These are phyloP conservation scores for Penicillium arizonense DNA, from an alignment of 495 filamentous ascomycete genomes.

Conservation along the genomic window DNA sequence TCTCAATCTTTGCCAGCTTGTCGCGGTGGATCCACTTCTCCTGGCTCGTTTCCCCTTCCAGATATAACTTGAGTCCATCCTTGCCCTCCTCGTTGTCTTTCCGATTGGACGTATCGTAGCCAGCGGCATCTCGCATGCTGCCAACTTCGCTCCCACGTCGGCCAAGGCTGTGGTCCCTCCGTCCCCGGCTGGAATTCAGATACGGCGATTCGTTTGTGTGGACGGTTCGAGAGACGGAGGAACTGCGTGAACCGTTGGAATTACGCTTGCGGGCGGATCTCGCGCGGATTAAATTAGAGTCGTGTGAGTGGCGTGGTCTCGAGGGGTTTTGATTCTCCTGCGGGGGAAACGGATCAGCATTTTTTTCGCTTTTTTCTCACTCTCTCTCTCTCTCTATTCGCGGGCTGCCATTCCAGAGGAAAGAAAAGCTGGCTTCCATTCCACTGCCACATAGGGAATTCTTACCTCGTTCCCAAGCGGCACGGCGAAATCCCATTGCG, in stretches of 20 bases:
- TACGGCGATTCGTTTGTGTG: constrained; percentile 29
- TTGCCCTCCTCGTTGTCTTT: constrained; percentile 19
- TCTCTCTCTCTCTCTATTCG: not conserved
- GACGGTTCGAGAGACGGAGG: constrained; percentile 35
- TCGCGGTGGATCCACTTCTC: constrained; percentile 93
- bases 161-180: constrained; percentile 48
- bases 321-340: constrained; percentile 31
- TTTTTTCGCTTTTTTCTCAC: constrained; percentile 5
- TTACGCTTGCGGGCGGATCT: constrained; percentile 33
- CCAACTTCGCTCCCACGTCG: constrained; percentile 55
- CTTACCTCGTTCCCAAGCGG: constrained; percentile 43
- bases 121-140: constrained; percentile 56
- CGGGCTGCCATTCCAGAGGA: not conserved
- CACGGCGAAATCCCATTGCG: constrained; percentile 48
- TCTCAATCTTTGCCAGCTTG: constrained; percentile 92
- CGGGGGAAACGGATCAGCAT: constrained; percentile 7
- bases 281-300: constrained; percentile 28
- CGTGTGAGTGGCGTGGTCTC: constrained; percentile 38
- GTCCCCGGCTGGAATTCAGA: constrained; percentile 25
- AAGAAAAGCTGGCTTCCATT: no score
- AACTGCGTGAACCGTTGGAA: constrained; percentile 42
- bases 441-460: constrained; percentile 1
- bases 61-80: constrained; percentile 11
- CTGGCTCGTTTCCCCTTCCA: constrained; percentile 27
- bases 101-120: constrained; percentile 32